These are phyloP conservation scores for Akanthomyces lecanii DNA, from an alignment of 2,329 filamentous ascomycete genomes.

Conservation along the genomic window DNA sequence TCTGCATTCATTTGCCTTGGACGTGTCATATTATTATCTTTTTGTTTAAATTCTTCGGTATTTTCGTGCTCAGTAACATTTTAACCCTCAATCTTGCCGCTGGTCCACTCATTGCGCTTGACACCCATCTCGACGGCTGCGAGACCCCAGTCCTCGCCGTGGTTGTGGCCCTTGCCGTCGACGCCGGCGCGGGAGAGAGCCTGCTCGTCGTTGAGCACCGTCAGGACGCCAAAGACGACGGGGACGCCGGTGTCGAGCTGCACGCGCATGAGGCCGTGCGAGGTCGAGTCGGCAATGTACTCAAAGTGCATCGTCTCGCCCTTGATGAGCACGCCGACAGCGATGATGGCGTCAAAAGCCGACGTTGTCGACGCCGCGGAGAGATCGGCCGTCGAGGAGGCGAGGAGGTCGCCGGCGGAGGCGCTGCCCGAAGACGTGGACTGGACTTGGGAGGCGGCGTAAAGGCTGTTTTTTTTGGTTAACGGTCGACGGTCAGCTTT, in stretches of 20 bases:
- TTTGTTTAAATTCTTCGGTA: conserved; percentile 7
- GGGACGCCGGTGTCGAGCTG: conserved; percentile 86
- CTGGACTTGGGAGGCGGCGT: conserved; percentile 82
- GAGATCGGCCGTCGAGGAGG: conserved; percentile 64
- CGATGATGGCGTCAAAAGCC: conserved; percentile 90
- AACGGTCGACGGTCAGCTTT: neutral
- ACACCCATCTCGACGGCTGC: conserved; percentile 91
- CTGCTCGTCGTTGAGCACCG: conserved; percentile 83
- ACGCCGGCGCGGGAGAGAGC: conserved; percentile 80
- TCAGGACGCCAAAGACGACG: conserved; percentile 88
- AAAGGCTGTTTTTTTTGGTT: conserved; percentile 53
- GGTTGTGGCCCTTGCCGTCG: conserved; percentile 68
- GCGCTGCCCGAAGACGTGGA: conserved; percentile 58
- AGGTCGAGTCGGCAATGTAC: conserved; percentile 91
- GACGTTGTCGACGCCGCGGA: conserved; percentile 43
- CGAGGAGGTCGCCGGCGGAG: conserved; percentile 73
- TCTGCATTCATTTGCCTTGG: no score
- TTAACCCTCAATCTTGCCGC: conserved; percentile 56
- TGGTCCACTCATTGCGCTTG: conserved; percentile 80
- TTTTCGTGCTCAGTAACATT: neutral
- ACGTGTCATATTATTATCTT: neutral
- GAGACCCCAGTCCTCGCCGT: conserved; percentile 93
- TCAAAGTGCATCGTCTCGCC: conserved; percentile 99
- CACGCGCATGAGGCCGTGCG: conserved; percentile 89
- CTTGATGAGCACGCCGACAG: conserved; percentile 95